Conservation (phyloP, 805 yeast species). For the Candida koratica region DNA sequence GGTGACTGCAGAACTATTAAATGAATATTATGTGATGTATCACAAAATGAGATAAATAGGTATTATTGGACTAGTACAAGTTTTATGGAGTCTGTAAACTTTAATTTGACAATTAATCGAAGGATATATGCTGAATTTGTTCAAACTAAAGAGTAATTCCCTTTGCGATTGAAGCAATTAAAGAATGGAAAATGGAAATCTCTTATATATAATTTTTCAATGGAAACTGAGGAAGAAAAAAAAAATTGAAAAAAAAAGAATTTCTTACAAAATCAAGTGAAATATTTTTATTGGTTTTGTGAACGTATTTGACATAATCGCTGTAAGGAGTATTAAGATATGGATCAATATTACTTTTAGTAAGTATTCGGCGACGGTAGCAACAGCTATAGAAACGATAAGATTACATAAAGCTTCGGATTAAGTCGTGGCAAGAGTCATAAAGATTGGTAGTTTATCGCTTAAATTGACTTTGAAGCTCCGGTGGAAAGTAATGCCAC, state of each 20-base stretch:
- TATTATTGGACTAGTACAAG: too few relatives aligned
- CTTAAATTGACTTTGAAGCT: too few relatives aligned
- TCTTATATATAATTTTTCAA: constrained; percentile 6
- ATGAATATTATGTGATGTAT: neutral
- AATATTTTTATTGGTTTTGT: constrained; percentile 3
- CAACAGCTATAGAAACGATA: neutral
- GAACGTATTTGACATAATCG: neutral
- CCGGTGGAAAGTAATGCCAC: constrained; percentile 1
- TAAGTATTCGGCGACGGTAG: neutral
- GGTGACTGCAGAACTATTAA: too few relatives aligned
- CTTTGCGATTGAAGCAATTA: neutral
- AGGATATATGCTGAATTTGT: too few relatives aligned
- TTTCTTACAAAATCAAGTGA: neutral
- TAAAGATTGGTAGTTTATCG: too few relatives aligned
- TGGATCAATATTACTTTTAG: neutral
- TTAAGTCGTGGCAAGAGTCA: too few relatives aligned
- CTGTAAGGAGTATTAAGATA: neutral
- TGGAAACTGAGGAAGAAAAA: neutral
- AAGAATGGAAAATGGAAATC: constrained; percentile 4
- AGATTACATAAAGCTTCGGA: too few relatives aligned
- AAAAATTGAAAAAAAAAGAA: constrained; percentile 3
- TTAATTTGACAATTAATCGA: too few relatives aligned
- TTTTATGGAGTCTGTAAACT: too few relatives aligned
- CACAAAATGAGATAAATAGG: too few relatives aligned
- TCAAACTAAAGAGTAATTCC: too few relatives aligned